These are phyloP conservation scores for Rhizophagus prolifer DNA, from an alignment of 192 early-diverging fungal genomes.

Conservation along the genomic window DNA sequence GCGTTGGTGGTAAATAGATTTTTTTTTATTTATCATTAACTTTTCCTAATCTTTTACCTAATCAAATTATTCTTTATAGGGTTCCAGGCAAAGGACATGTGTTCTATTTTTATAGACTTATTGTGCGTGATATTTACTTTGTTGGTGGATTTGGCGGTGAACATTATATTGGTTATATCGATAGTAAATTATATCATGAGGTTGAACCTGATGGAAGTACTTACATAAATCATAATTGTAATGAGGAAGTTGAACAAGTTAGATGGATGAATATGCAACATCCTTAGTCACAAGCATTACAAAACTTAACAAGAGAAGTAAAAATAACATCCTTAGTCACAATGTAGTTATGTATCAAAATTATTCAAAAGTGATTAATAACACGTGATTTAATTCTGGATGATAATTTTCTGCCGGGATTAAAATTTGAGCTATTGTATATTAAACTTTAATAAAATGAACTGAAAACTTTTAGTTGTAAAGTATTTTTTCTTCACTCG, in stretches of 20 bases:
- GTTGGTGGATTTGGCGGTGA: constrained; percentile 52
- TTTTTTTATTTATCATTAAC: background rate
- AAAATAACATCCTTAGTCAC: no score
- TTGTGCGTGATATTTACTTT: constrained; percentile 48
- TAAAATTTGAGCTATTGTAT: no score
- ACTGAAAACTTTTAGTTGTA: no score
- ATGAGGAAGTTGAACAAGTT: background rate
- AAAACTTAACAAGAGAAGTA: no score
- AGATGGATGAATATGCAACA: background rate
- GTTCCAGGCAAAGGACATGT: constrained; percentile 38
- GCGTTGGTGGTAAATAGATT: constrained; percentile 31
- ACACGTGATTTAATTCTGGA: background rate
- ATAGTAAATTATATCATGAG: constrained; percentile 7
- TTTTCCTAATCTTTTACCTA: background rate
- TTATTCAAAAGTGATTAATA: no score
- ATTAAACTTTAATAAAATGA: no score
- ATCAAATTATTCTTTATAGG: constrained; percentile 13
- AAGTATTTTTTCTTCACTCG: no score
- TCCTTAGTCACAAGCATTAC: no score
- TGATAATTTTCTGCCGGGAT: no score
- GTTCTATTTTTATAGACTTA: constrained; percentile 48
- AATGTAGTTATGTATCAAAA: no score
- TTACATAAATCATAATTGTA: background rate
- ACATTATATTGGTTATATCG: constrained; percentile 57
- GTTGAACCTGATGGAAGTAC: background rate